phyloP scores from a whole-genome alignment of 345 rosid species.

The Balakata baccata region DNA sequence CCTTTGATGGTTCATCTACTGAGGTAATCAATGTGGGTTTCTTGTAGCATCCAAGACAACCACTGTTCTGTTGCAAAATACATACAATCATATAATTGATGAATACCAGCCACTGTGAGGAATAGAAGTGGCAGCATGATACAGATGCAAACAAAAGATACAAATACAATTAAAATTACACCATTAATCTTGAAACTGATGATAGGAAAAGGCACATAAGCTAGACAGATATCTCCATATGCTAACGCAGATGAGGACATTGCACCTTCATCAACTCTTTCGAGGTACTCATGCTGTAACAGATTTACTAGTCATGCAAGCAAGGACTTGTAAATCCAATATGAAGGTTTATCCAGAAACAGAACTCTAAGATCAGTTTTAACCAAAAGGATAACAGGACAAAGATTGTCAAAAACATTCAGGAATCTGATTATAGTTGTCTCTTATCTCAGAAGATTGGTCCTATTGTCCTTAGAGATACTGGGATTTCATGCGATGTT shows the following conservation, averaged over 20 bases:
- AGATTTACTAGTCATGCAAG: not conserved
- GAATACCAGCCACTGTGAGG: conserved; percentile 9
- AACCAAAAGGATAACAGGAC: not conserved
- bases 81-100: conserved; percentile 28
- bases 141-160: not conserved
- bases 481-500: not conserved
- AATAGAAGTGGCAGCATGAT: not conserved
- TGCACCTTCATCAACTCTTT: not conserved
- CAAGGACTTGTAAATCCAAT: not conserved
- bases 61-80: conserved; percentile 82
- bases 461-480: not conserved
- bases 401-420: not conserved
- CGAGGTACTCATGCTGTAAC: not conserved
- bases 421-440: not conserved
- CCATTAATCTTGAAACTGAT: not conserved
- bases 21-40: conserved; percentile 20
- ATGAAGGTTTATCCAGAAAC: not conserved
- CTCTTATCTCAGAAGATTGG: not conserved
- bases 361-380: not conserved
- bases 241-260: not conserved
- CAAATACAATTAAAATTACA: not conserved
- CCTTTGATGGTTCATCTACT: conserved; percentile 15
- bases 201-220: not conserved
- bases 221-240: conserved; percentile 1
- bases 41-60: conserved; percentile 28